A percentile compares a stretch with the other conserved stretches of the same genome.
These are phyloP conservation scores for Metschnikowia drakensbergensis DNA, from an alignment of 805 yeast species.

Conservation along the genomic window DNA sequence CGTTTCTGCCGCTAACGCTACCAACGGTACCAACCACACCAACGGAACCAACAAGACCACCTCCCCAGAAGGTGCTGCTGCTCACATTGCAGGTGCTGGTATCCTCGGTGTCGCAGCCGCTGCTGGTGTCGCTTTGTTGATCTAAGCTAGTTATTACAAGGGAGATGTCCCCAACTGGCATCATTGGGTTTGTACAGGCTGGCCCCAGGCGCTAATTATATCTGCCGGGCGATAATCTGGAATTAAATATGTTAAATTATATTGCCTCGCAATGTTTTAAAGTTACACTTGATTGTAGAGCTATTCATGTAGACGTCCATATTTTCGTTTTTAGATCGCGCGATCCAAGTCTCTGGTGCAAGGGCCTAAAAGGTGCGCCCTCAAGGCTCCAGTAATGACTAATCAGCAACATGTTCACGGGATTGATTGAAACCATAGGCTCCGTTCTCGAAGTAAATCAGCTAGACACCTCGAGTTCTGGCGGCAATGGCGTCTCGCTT, in stretches of 20 bases:
- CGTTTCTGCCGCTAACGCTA: slow-evolving; percentile 33
- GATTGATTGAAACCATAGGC: slow-evolving; percentile 85
- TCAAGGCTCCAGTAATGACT: not conserved
- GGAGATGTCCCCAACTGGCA: slow-evolving; percentile 2
- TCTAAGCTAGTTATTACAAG: slow-evolving; percentile 22
- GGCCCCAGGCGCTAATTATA: slow-evolving; percentile 3
- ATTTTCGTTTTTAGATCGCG: no score
- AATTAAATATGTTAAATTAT: not conserved
- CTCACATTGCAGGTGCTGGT: slow-evolving; percentile 34
- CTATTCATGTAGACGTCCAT: no score
- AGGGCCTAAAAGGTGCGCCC: not conserved
- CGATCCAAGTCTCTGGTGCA: not conserved
- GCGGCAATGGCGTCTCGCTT: slow-evolving; percentile 73
- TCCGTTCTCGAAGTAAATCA: slow-evolving; percentile 47
- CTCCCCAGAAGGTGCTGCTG: slow-evolving; percentile 29
- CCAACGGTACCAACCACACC: slow-evolving; percentile 23
- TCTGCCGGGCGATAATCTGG: slow-evolving; percentile 3
- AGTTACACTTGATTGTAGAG: not conserved
- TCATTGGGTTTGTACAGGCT: slow-evolving; percentile 3
- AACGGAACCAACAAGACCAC: slow-evolving; percentile 16
- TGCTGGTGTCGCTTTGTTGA: slow-evolving; percentile 38
- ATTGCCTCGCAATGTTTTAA: not conserved
- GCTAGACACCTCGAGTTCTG: slow-evolving; percentile 48
- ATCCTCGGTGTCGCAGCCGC: slow-evolving; percentile 28
- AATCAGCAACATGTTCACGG: slow-evolving; percentile 74